Evolutionary conservation across 2,329 filamentous ascomycete genomes (phyloP), one percentile per base, ranked within the genome.

Genomic region (Fusarium transvaalense): DNA sequence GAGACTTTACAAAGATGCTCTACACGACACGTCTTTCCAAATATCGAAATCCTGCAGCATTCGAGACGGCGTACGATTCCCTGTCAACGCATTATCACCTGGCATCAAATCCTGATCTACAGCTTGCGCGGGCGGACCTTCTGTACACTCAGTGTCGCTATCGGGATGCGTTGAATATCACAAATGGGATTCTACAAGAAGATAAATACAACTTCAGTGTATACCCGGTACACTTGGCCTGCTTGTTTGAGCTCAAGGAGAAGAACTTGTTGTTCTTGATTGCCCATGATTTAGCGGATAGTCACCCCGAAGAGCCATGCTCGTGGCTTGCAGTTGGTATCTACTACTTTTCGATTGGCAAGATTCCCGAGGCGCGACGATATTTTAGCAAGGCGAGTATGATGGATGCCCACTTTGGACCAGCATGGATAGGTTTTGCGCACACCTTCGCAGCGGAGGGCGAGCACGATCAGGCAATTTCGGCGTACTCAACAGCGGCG

Each of bases 331-430:
- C 96, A 0, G 95, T 99, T 13, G 96, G 94, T 13, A 91, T 94
- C 31, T 99, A 98, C 83, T 99, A 99, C 79, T 90, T 98, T 67
- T 86, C 91, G 17, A 97, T 94, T 54, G 88, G 89, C 71, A 94
- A 94, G 75, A 93, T 99, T 60, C 92, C 96, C 5, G 96, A 99
- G 80, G 94, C 97, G 12, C 89, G 96, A 13, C 89, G 95, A 38
- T 99, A 96, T 83, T 99, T 99, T 79, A 97, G 93, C 75, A 99
- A 99, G 80, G 92, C 97, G 6, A 97, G 93, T 69, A 92, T 98
- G 84, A 95, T 99, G 90, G 94, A 99, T 76, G 92, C 95, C 9
- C 95, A 98, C 81, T 99, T 97, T 74, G 95, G 95, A 0, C 93
- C 96, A 2, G 96, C 96, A 5, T 99, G 96, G 96, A 98, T 99